Conservation (phyloP, 78 protist genomes). For the Thecamonas trahens region DNA sequence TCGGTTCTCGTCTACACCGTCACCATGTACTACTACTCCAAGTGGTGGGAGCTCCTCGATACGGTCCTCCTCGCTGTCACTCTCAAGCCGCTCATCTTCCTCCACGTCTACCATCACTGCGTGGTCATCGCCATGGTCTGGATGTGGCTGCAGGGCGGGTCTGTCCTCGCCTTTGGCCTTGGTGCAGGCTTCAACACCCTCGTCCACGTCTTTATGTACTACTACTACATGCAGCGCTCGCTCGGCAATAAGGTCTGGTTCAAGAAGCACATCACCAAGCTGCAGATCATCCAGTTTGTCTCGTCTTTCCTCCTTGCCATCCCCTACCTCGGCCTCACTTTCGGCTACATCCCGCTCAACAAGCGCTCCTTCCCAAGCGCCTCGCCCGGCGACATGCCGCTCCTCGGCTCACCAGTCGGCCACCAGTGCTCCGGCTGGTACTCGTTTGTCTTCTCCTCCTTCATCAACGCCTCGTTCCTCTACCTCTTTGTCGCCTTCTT, state of each 20-base stretch:
- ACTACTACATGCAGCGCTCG: conserved; percentile 36
- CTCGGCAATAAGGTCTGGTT: conserved; percentile 28
- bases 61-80: conserved; percentile 40
- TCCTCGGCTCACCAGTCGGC: not conserved
- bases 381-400: not conserved
- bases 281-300: conserved; percentile 55
- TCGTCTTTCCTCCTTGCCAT: conserved; percentile 34
- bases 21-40: conserved; percentile 30
- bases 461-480: conserved; percentile 35
- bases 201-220: conserved; percentile 60
- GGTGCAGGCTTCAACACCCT: conserved; percentile 47
- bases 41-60: conserved; percentile 57
- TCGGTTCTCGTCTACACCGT: conserved; percentile 28
- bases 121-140: conserved; percentile 50
- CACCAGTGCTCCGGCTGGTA: conserved; percentile 36
- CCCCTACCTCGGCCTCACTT: conserved; percentile 40
- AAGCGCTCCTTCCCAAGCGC: not conserved
- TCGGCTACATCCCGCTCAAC: conserved; percentile 9
- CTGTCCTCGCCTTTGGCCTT: not conserved
- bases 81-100: conserved; percentile 38
- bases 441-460: conserved; percentile 31
- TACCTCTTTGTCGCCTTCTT: conserved; percentile 32
- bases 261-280: conserved; percentile 38
- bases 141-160: conserved; percentile 37
- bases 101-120: conserved; percentile 51